These are phyloP conservation scores for Sporodiniella umbellata DNA, from an alignment of 371 early-diverging fungal species.

Conservation along the genomic window DNA sequence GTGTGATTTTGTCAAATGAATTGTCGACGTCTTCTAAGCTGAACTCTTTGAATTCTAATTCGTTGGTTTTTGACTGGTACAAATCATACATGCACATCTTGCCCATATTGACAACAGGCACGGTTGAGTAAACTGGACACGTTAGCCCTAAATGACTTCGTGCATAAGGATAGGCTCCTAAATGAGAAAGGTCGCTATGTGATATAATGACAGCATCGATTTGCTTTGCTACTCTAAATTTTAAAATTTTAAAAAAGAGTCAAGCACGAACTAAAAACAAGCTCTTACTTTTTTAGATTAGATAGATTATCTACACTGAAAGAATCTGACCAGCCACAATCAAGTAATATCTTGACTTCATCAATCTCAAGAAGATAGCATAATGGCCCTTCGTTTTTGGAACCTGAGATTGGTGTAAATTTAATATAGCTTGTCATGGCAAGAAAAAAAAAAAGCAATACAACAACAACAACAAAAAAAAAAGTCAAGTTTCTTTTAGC, in stretches of 20 bases:
- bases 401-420: conserved; percentile 86
- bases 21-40: conserved; percentile 73
- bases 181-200: conserved; percentile 83
- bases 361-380: conserved; percentile 93
- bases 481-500: no score
- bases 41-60: conserved; percentile 70
- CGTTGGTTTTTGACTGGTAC: conserved; percentile 67
- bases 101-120: conserved; percentile 95
- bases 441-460: not conserved
- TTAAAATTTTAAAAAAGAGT: not conserved
- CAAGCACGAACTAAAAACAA: not conserved
- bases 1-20: conserved; percentile 81
- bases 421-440: conserved; percentile 67
- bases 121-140: conserved; percentile 91
- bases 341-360: conserved; percentile 85
- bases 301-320: conserved; percentile 69
- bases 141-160: conserved; percentile 72
- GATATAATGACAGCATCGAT: conserved; percentile 95
- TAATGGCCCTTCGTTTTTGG: conserved; percentile 77
- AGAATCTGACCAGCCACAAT: conserved; percentile 87
- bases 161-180: conserved; percentile 92
- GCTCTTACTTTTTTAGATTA: conserved; percentile 60
- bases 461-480: not conserved
- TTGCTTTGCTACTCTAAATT: conserved; percentile 72
- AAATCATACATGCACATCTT: conserved; percentile 81